Percentiles rank a stretch among this genome's conserved stretches.
phyloP scores from a whole-genome alignment of 495 filamentous ascomycete genomes.

The Penicillium subrubescens region DNA sequence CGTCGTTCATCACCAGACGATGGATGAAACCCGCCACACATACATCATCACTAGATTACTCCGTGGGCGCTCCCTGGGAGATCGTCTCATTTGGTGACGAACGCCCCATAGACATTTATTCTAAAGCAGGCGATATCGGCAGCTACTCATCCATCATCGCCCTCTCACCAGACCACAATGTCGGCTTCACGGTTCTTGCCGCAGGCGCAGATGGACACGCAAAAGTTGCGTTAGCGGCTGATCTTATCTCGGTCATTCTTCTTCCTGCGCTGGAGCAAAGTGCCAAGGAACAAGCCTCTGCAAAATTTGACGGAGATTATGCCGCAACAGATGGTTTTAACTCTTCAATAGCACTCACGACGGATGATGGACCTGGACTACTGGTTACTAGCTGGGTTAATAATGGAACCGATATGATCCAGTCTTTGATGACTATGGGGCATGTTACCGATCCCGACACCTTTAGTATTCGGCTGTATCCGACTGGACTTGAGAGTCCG shows the following conservation, averaged over 20 bases:
- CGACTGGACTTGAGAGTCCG: slow-evolving; percentile 34
- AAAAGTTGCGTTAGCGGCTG: slow-evolving; percentile 20
- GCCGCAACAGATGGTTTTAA: slow-evolving; percentile 26
- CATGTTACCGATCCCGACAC: slow-evolving; percentile 1
- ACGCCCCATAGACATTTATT: slow-evolving; percentile 54
- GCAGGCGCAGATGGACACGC: slow-evolving; percentile 36
- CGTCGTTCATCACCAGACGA: slow-evolving; percentile 45
- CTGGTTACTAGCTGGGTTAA: slow-evolving; percentile 41
- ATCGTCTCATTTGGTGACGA: slow-evolving; percentile 31
- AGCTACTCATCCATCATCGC: slow-evolving; percentile 48
- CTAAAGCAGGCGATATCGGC: slow-evolving; percentile 54
- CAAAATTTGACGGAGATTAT: slow-evolving; percentile 45
- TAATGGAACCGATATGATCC: slow-evolving; percentile 42
- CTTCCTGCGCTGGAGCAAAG: slow-evolving; percentile 50
- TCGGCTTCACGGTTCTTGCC: slow-evolving; percentile 53
- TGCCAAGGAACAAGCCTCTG: slow-evolving; percentile 41
- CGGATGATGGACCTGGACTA: slow-evolving; percentile 48
- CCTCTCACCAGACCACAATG: slow-evolving; percentile 53
- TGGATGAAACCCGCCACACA: slow-evolving; percentile 60
- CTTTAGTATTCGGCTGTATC: slow-evolving; percentile 49
- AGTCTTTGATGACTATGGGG: slow-evolving; percentile 22
- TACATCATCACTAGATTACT: slow-evolving; percentile 47
- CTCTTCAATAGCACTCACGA: slow-evolving; percentile 42
- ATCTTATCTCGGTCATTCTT: slow-evolving; percentile 36
- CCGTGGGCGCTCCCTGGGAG: slow-evolving; percentile 62